Evolutionary conservation across 768 basidiomycete species (phyloP), one percentile per base, ranked within the genome.

Genomic region (Tricholoma flavovirens): DNA sequence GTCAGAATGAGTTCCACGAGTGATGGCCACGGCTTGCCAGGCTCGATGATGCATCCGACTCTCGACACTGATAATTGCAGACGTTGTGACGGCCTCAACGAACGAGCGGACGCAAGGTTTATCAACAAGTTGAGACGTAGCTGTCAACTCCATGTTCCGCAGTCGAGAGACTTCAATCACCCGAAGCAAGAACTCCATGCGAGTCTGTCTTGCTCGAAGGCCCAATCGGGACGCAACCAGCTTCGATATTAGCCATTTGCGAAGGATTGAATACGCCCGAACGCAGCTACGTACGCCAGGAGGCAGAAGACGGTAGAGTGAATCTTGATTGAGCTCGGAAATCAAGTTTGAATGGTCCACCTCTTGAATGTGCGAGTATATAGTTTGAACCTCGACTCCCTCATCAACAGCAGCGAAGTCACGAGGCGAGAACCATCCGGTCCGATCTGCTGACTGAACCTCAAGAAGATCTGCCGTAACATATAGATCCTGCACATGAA

Each of bases 61-160:
- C 71, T 92, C 90, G 11, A 85, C 77, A 59, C 89, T 90, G 29
- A 90, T 67, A 15, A 92, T 70, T 2, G 90, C 89, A n/a, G 89
- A 86, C 0, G 82, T 82, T 9, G 89, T 68, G 26, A 88, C 82
- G 0, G 87, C 80, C 67, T 93, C 91, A 19, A 88, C 88, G 62
- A 92, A 93, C 0, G 91, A 92, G 11, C 89, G 80, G 8, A 86
- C 77, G 56, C 83, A 84, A 0, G 87, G 82, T 49, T 81, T 79
- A 42, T 86, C 81, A n/a, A 73, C 69, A 17, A 76, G 62, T 10
- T 77, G 73, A 14, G 63, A 60, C 12, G 72, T 59, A 22, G 69
- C 65, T 4, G 69, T 65, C 35, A 60, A 51, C 11, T 82, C 83
- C 22, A 78, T 69, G 61, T 75, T 84, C 42, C 87, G 78, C 60